A percentile compares a stretch with the other conserved stretches of the same genome.
These are phyloP conservation scores for Penicillium sp. DNA, from an alignment of 2,329 filamentous ascomycete species.

Conservation along the genomic window DNA sequence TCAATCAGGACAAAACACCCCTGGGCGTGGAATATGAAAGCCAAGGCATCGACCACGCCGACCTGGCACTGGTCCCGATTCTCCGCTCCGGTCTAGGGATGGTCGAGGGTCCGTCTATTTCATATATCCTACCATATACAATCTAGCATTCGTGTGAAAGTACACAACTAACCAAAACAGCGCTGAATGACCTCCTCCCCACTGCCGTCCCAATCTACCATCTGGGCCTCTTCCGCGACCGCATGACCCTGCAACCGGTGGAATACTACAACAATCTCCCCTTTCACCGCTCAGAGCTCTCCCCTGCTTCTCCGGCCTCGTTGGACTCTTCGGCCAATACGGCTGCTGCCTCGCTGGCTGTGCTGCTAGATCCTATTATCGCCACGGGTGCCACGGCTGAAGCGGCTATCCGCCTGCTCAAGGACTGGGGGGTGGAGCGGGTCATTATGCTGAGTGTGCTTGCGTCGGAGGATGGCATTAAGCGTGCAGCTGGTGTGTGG, in stretches of 20 bases:
- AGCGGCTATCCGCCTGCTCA: conserved; percentile 81
- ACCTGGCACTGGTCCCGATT: conserved; percentile 81
- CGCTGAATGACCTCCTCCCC: conserved; percentile 77
- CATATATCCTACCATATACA: neutral
- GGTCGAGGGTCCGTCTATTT: conserved; percentile 62
- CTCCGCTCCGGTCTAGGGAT: conserved; percentile 88
- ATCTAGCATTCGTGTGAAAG: neutral
- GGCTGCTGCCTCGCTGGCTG: conserved; percentile 59
- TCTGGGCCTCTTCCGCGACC: conserved; percentile 90
- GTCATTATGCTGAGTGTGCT: conserved; percentile 73
- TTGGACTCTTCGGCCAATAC: conserved; percentile 29
- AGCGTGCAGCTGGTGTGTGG: conserved; percentile 70
- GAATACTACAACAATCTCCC: conserved; percentile 99
- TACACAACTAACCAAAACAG: conserved; percentile 37
- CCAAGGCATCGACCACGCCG: conserved; percentile 57
- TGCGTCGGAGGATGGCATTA: conserved; percentile 65
- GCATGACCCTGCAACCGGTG: conserved; percentile 76
- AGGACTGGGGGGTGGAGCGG: conserved; percentile 83
- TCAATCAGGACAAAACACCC: conserved; percentile 64
- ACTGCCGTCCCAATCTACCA: conserved; percentile 78
- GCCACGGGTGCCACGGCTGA: conserved; percentile 86
- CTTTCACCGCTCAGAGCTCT: conserved; percentile 45
- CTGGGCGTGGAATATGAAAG: conserved; percentile 71
- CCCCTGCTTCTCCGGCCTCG: conserved; percentile 26
- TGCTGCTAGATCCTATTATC: conserved; percentile 87